Percentiles rank a stretch among this genome's conserved stretches.
These are phyloP conservation scores for Scenedesmus sp. DNA, from an alignment of 163 green algal species.

Conservation along the genomic window DNA sequence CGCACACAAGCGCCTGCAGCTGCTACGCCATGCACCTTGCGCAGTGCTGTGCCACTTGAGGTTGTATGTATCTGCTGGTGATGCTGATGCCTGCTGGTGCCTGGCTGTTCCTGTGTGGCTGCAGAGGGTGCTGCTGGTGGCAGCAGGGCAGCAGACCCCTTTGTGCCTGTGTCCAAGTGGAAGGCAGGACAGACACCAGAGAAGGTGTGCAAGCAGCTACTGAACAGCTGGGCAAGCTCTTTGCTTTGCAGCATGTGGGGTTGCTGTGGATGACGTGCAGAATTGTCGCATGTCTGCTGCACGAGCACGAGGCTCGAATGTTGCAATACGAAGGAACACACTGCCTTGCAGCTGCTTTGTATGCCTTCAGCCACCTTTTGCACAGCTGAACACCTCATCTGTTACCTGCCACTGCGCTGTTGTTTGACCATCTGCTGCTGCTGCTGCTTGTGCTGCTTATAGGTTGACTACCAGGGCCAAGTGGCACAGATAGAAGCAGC, in stretches of 20 bases:
- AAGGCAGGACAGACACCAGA: slow-evolving; percentile 37
- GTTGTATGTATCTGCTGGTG: no score
- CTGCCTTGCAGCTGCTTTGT: no score
- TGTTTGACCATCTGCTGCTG: background rate
- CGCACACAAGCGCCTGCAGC: no score
- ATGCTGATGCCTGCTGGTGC: background rate
- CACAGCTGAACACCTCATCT: background rate
- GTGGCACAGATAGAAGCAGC: slow-evolving; percentile 32
- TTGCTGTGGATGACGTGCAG: no score
- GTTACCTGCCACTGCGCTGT: background rate
- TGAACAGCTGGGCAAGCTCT: background rate
- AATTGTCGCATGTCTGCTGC: no score
- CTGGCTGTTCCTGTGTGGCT: background rate
- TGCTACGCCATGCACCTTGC: no score
- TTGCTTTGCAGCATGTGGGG: no score
- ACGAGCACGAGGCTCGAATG: no score
- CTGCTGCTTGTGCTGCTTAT: background rate
- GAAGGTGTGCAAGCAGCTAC: background rate
- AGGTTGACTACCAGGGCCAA: slow-evolving; percentile 33
- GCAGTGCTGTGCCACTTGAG: no score
- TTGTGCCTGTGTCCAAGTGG: slow-evolving; percentile 48
- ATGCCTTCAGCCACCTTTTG: no score
- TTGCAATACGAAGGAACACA: no score
- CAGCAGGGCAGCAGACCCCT: background rate
- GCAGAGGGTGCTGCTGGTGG: background rate